Base-by-base conservation (phyloP, 257 asterid genomes). In the Primulina tabacum region DNA sequence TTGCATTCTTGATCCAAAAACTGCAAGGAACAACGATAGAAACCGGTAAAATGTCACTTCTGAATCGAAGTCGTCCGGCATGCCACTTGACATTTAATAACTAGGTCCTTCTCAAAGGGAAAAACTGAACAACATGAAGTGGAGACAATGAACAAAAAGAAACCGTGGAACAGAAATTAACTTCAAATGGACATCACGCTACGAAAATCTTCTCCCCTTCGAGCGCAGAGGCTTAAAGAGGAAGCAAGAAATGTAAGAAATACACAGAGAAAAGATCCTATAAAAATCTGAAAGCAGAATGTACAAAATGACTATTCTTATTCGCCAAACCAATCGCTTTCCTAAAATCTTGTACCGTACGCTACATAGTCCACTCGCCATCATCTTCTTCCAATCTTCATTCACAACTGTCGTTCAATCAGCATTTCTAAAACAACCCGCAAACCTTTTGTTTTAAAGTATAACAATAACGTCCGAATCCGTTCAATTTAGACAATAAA, bases 301-400 rank as follows among this genome's bases (percentile, higher is more conserved):
- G n/a, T 47, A 37, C 64, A 26, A 10, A 8, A 52, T 52, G 53
- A 20, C 60, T 53, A 8, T 29, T 16, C 28, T 4, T 18, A 0
- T 50, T 38, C 52, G 7, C 40, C 61, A 65, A 52, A 60, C 53
- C 52, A 26, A 17, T 34, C 5, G 8, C 34, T 55, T 58, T 29
- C 53, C n/a, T 14, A 30, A 37, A 64, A 59, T 7, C 24, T 24
- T 62, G 8, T 11, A 4, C 12, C 17, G 43, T 40, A 10, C 12
- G 5, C 10, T 67, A 43, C 7, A 7, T n/a, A 37, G 21, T 71
- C n/a, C 68, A 12, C 1, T 21, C 3, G 20, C 1, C 38, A 20
- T 68, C 62, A 71, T 60, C 61, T 43, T 68, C 21, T 38, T 33
- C 64, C 30, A 11, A 56, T 68, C 8, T 37, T 7, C 65, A 34